Evolutionary conservation across 345 rosid species (phyloP).

Genomic region (Euclidium syriacum): DNA sequence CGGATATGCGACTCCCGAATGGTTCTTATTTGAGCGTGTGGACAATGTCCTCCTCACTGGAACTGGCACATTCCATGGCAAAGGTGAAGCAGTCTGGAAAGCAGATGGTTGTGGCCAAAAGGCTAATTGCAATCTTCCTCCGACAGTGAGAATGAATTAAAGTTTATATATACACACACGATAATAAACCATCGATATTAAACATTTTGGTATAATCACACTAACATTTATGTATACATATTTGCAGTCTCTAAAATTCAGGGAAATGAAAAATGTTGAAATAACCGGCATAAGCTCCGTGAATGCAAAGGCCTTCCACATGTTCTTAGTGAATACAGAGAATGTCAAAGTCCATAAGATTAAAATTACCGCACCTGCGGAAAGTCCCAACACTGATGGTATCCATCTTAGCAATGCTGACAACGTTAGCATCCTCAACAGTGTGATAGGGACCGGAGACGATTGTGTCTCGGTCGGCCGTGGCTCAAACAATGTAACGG

Average conservation of each 20-base stretch:
- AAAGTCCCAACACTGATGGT: conserved; percentile 44
- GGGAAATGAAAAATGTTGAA: conserved; percentile 25
- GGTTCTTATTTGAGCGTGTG: conserved; percentile 48
- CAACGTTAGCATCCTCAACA: conserved; percentile 18
- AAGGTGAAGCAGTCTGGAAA: conserved; percentile 45
- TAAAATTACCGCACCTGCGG: conserved; percentile 45
- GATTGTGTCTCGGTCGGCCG: conserved; percentile 34
- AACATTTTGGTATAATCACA: neutral
- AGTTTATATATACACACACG: too few species aligned
- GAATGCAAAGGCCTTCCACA: conserved; percentile 57
- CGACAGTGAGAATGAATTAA: conserved; percentile 32
- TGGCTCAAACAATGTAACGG: conserved; percentile 29
- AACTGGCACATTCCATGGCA: conserved; percentile 56
- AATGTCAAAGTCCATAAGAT: conserved; percentile 26
- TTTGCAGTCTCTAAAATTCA: conserved; percentile 48
- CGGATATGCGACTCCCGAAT: conserved; percentile 27
- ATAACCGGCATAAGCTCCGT: conserved; percentile 35
- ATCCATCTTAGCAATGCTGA: conserved; percentile 32
- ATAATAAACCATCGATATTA: neutral
- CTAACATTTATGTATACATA: neutral
- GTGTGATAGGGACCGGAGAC: conserved; percentile 27
- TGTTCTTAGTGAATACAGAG: conserved; percentile 26
- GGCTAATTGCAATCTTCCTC: conserved; percentile 34
- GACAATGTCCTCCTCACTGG: conserved; percentile 46
- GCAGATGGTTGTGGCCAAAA: conserved; percentile 35